Conservation (phyloP, 192 early-diverging fungal genomes). For the Coemansia sp. region DNA sequence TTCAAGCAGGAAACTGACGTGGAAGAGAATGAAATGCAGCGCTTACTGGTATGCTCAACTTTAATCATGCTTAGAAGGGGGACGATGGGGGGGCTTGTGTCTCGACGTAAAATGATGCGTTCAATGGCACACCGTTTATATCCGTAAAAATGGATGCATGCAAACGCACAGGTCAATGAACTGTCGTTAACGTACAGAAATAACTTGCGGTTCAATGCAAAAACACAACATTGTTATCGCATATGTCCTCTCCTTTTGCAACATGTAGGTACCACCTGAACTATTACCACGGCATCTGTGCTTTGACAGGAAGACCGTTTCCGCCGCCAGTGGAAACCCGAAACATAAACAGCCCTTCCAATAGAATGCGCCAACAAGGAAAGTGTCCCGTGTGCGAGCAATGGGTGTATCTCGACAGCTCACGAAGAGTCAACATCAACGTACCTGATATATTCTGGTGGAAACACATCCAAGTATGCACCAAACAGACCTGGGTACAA, state of each 20-base stretch:
- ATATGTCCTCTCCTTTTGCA: background rate
- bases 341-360: background rate
- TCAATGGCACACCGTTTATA: background rate
- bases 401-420: conserved; percentile 52
- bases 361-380: conserved; percentile 34
- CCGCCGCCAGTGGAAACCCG: conserved; percentile 35
- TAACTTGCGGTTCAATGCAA: background rate
- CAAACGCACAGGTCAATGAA: background rate
- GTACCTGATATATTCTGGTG: conserved; percentile 60
- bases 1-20: conserved; percentile 26
- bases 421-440: conserved; percentile 42
- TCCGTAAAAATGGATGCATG: background rate
- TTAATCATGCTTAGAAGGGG: background rate
- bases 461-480: conserved; percentile 58
- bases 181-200: conserved; percentile 18
- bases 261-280: conserved; percentile 57
- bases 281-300: conserved; percentile 57
- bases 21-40: conserved; percentile 58
- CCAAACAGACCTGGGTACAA: conserved; percentile 37
- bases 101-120: too few relatives aligned
- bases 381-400: conserved; percentile 45
- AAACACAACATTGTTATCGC: background rate
- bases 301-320: conserved; percentile 52
- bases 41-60: conserved; percentile 56
- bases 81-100: background rate